Conservation (phyloP, 2,329 filamentous ascomycete genomes). For the Calonectria pseudoreteaudii region DNA sequence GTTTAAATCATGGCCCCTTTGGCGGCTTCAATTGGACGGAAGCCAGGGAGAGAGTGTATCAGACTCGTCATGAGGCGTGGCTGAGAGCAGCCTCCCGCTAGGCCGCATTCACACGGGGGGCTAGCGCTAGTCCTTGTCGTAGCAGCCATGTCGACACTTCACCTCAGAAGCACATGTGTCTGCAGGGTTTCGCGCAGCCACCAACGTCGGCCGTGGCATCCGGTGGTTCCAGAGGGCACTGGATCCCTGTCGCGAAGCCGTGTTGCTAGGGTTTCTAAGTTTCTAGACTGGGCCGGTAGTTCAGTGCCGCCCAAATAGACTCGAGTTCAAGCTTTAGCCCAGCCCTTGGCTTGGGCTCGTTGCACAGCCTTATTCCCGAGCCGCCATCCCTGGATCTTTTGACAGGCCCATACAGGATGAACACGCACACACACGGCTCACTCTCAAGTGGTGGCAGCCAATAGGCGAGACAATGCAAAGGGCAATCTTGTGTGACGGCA, state of each 20-base stretch:
- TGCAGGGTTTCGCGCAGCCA: background rate
- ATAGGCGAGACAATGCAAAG: background rate
- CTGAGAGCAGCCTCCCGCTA: background rate
- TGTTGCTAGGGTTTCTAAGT: background rate
- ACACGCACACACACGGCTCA: too few relatives aligned
- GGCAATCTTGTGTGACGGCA: background rate
- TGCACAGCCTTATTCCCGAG: slow-evolving; percentile 1
- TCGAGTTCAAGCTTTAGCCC: background rate
- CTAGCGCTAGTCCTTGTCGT: background rate
- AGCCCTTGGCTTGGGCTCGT: background rate
- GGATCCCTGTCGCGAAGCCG: background rate
- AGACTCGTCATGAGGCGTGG: slow-evolving; percentile 4
- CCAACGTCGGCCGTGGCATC: background rate
- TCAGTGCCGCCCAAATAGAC: background rate
- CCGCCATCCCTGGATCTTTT: background rate
- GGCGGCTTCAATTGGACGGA: background rate
- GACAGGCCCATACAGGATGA: background rate
- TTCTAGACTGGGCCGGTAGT: background rate
- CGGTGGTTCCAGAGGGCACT: background rate
- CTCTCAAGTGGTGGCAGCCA: too few relatives aligned
- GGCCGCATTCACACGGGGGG: background rate
- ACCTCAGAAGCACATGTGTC: background rate
- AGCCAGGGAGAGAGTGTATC: background rate
- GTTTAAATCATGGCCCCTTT: background rate
- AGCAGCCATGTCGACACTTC: background rate